Conservation (phyloP, 192 early-diverging fungal species). For the Coemansia sp. region DNA sequence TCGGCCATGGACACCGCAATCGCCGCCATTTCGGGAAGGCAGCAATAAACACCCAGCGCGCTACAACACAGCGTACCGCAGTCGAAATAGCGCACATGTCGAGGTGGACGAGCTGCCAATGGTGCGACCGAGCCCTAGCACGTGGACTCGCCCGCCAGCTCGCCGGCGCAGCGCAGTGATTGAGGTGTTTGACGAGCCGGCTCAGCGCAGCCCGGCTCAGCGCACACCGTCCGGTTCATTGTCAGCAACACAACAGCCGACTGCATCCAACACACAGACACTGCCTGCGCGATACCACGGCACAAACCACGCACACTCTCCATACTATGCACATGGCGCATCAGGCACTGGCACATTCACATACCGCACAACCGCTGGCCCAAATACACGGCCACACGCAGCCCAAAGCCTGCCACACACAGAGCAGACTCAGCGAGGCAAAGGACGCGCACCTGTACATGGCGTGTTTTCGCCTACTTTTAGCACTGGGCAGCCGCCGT, state of each 20-base stretch:
- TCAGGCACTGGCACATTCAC: slow-evolving; percentile 13
- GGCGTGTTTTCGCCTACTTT: background rate
- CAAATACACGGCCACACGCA: background rate
- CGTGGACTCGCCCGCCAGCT: background rate
- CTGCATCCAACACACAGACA: background rate
- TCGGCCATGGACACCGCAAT: slow-evolving; percentile 10
- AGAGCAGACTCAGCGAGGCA: background rate
- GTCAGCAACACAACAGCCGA: background rate
- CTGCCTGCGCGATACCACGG: slow-evolving; percentile 50
- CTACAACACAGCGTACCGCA: slow-evolving; percentile 35
- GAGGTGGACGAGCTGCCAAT: slow-evolving; percentile 48
- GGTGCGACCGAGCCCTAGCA: slow-evolving; percentile 21
- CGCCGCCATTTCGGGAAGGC: slow-evolving; percentile 18
- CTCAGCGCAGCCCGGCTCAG: background rate
- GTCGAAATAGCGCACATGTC: slow-evolving; percentile 46
- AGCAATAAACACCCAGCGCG: slow-evolving; percentile 22
- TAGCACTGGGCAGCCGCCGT: background rate
- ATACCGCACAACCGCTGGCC: slow-evolving; percentile 11
- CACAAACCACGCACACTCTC: slow-evolving; percentile 44
- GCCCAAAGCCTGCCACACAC: background rate
- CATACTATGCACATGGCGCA: slow-evolving; percentile 48
- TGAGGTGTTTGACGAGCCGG: slow-evolving; percentile 26
- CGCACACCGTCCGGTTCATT: background rate
- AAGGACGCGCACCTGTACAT: slow-evolving; percentile 1
- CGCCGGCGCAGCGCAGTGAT: slow-evolving; percentile 40